Percentiles rank a stretch among this genome's conserved stretches.
Conservation (phyloP, 75 land plant species). For the Picea glauca region DNA sequence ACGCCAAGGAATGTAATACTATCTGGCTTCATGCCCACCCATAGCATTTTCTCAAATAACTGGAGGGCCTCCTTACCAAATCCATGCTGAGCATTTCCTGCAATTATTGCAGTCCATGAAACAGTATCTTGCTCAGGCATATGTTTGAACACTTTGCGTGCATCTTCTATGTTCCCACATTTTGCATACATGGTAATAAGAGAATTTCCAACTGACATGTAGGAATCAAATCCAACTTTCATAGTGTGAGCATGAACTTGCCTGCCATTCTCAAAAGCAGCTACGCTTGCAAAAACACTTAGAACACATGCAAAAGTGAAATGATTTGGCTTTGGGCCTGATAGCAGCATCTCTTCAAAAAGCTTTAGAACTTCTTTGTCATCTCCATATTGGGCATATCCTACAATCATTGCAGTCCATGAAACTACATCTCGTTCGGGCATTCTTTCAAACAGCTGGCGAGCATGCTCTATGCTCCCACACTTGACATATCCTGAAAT, state of each 20-base stretch:
- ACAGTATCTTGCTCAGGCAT: slow-evolving; percentile 19
- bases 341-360: slow-evolving; percentile 34
- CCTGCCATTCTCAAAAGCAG: slow-evolving; percentile 35
- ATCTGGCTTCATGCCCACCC: slow-evolving; percentile 36
- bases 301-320: slow-evolving; percentile 52
- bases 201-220: slow-evolving; percentile 17
- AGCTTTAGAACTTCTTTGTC: slow-evolving; percentile 32
- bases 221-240: background rate
- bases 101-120: slow-evolving; percentile 56
- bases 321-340: slow-evolving; percentile 36
- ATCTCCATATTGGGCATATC: slow-evolving; percentile 35
- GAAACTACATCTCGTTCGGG: slow-evolving; percentile 38
- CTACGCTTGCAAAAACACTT: slow-evolving; percentile 33
- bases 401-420: slow-evolving; percentile 54
- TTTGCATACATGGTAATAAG: slow-evolving; percentile 24
- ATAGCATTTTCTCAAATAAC: slow-evolving; percentile 29
- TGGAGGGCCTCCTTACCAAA: slow-evolving; percentile 24
- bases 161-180: slow-evolving; percentile 23
- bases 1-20: slow-evolving; percentile 45
- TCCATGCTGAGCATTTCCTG: slow-evolving; percentile 45
- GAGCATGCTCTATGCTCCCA: slow-evolving; percentile 20
- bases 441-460: slow-evolving; percentile 30
- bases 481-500: slow-evolving; percentile 50
- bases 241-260: background rate
- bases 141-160: slow-evolving; percentile 32